Percentiles rank a stretch among this genome's conserved stretches.
phyloP scores from a whole-genome alignment of 2,329 filamentous ascomycete genomes.

The Cladosporium colombiae region DNA sequence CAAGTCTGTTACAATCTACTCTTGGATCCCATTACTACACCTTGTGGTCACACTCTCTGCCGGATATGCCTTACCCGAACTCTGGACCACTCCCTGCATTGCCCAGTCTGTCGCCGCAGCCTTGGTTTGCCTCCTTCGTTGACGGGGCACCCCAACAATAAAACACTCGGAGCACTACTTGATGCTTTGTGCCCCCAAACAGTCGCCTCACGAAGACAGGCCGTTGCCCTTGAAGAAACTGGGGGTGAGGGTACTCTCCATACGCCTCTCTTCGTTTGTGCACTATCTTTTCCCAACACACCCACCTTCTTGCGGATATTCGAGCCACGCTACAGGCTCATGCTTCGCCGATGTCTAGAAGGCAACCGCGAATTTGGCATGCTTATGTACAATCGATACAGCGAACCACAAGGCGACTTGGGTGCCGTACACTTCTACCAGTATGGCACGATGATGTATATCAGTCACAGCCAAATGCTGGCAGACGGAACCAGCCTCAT shows the following conservation, averaged over 20 bases:
- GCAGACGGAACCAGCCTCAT: slow-evolving; percentile 80
- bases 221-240: slow-evolving; percentile 59
- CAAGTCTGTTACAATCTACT: slow-evolving; percentile 84
- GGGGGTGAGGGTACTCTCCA: slow-evolving; percentile 58
- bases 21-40: slow-evolving; percentile 78
- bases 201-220: slow-evolving; percentile 59
- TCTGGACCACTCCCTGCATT: slow-evolving; percentile 74
- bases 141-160: slow-evolving; percentile 59
- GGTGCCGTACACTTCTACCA: slow-evolving; percentile 63
- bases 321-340: slow-evolving; percentile 86
- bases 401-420: slow-evolving; percentile 54
- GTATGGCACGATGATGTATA: slow-evolving; percentile 76
- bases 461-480: slow-evolving; percentile 72
- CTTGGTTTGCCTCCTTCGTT: slow-evolving; percentile 57
- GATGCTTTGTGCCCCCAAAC: slow-evolving; percentile 69
- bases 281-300: slow-evolving; percentile 77
- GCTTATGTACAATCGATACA: slow-evolving; percentile 67
- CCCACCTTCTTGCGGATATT: slow-evolving; percentile 89
- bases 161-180: slow-evolving; percentile 63
- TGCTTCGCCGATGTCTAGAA: slow-evolving; percentile 78
- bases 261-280: slow-evolving; percentile 77
- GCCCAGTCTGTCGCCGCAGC: slow-evolving; percentile 74
- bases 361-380: slow-evolving; percentile 80
- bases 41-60: slow-evolving; percentile 89
- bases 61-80: slow-evolving; percentile 74